Base-by-base conservation (phyloP, 2,329 filamentous ascomycete genomes). In the Sordariomycetes sp. region DNA sequence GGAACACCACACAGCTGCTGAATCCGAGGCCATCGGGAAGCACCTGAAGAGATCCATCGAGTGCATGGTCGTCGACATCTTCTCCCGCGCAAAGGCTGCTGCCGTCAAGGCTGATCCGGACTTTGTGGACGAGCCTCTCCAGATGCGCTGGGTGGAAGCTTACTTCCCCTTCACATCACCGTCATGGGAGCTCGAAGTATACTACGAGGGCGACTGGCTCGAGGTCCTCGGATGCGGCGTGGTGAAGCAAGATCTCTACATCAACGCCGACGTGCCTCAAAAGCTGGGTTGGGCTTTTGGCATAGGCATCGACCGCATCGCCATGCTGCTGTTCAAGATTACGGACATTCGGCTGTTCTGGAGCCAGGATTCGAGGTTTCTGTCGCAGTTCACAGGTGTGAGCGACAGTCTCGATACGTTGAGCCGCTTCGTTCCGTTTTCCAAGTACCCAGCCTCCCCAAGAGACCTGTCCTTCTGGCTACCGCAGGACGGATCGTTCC, bases 91-190 rank as follows among this genome's bases (percentile, higher is more conserved):
- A 6, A 79, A 78, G 51, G 68, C 69, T 32, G 84, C 82, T 5
- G 74, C 77, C 6, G 59, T 68, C 12, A 64, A 63, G 38, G 62
- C 64, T 5, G 65, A 72, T 32, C 63, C 66, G 5, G 48, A 62
- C 35, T 66, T 62, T 43, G 54, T 63, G 15, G 68, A 76, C 32
- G 83, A 93, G 49, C 86, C 87, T 5, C 66, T 96, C 25, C 80
- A 78, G 46, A 79, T 95, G 49, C 77, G 92, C 44, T 98, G 92
- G 92, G 80, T 96, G 7, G 90, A 95, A 57, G 87, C 92, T 2
- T 96, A 92, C 60, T 98, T 98, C 61, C 92, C 92, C 25, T 96
- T 96, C 55, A 98, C 92, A 1, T 88, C 81, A 38, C 92, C 92
- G 0, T 92, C 83, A 6, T 98, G 86, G 84, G 92, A 98, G 56